Base-by-base conservation (phyloP, 1,139 yeast genomes). In the Debaryomyces subglobosus region DNA sequence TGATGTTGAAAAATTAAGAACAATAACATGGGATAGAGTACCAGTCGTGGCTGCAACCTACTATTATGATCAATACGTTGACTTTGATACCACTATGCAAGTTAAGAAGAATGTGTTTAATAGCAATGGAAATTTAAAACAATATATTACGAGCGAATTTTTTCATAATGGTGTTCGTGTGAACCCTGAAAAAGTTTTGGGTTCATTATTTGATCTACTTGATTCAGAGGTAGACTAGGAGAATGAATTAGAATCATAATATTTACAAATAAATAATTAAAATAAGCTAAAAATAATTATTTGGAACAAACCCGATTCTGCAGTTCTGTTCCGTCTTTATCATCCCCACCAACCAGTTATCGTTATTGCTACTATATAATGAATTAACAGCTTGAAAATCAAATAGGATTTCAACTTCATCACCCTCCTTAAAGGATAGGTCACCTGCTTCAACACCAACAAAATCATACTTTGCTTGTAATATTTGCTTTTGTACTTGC, bases 31-130 rank as follows among this genome's bases (percentile, higher is more conserved):
- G 65, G 62, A 62, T 0, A 52, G 63, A n/a, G 69, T 80, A 10
- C 83, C 83, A 2, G 72, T 82, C 18, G 82, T 72, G 12, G 82
- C 82, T 3, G 78, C 82, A 3, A 65, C 79, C 2, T 81, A 79
- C 56, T 68, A 64, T 44, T 65, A 74, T 50, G 86, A 81, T 58
- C 81, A 77, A 55, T 81, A 79, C 55, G 86, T 81, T 35, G 85
- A 80, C 54, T 77, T 77, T 51, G 69, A 71, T 25, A 52, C 77
- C 23, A 62, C 72, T n/a, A 66, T 67, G 59, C 53, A 57, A 52
- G 72, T 73, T 45, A 63, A 74, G 49, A 53, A 63, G 18, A 54
- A 56, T 3, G 60, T 60, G 29, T 76, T 68, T 58, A 56, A 63
- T 13, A 64, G 62, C 5, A 58, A 60, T 39, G 76, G 69, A 3